These are phyloP conservation scores for Camellia granthamiana DNA, from an alignment of 148 eudicot genomes.

Conservation along the genomic window DNA sequence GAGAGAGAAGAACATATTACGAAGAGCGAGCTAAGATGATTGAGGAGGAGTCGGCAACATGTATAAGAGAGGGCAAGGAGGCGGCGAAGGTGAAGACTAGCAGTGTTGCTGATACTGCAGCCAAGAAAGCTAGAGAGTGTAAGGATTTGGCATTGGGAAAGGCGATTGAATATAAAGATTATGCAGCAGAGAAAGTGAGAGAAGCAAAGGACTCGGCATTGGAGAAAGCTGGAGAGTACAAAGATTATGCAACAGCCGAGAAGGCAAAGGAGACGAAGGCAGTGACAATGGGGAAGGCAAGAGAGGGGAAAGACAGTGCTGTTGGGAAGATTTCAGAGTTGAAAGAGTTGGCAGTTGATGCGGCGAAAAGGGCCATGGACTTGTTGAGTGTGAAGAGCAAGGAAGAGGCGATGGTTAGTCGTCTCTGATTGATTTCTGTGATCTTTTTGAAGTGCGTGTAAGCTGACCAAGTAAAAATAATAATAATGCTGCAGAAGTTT, in stretches of 20 bases:
- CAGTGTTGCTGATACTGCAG: neutral
- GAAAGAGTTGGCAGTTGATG: conserved; percentile 15
- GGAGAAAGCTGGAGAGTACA: no score
- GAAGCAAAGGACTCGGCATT: conserved; percentile 13
- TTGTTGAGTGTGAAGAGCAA: conserved; percentile 9
- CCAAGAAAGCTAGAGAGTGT: neutral
- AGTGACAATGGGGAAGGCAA: neutral
- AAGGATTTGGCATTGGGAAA: neutral
- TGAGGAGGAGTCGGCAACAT: neutral
- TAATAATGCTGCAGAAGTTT: no score
- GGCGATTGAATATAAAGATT: conserved; percentile 22
- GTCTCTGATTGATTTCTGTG: neutral
- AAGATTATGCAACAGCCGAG: neutral
- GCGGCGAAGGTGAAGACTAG: conserved; percentile 21
- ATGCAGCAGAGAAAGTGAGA: conserved; percentile 22
- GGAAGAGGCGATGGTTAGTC: conserved; percentile 21
- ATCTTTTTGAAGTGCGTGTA: no score
- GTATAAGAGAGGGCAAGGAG: conserved; percentile 16
- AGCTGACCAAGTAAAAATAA: no score
- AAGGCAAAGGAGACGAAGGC: conserved; percentile 9
- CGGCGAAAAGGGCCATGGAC: conserved; percentile 16
- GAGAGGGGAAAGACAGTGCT: neutral
- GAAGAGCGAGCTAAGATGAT: neutral
- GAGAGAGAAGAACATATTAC: no score
- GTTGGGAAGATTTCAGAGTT: conserved; percentile 15